Evolutionary conservation across 1,284 basidiomycete genomes (phyloP), one percentile per base, ranked within the genome.

Genomic region (Leccinum solheimii): DNA sequence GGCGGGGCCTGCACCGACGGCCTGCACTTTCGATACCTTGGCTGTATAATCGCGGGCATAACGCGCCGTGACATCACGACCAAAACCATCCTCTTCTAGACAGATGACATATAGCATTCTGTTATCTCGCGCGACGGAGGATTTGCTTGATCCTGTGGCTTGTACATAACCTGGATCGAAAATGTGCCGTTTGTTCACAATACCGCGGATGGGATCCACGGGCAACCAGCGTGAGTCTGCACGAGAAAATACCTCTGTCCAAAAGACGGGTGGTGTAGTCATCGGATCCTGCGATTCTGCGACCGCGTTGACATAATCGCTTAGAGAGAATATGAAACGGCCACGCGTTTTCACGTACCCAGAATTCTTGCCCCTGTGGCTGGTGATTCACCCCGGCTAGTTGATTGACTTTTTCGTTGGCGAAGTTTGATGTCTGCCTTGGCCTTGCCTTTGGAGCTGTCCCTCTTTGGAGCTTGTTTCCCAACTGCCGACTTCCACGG

Each of bases 221-320:
- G 95, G 91, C 19, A 98, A 80, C 97, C 97, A 99, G 48, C 88
- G 87, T 52, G 86, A 88, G 76, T 98, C 95, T 1, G 95, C 88
- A 19, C 93, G 88, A 30, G 93, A 96, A 76, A 96, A 99, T 0
- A 98, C 93, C 76, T 99, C 97, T 1, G 93, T 94, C 97, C 97
- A 99, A 76, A 96, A 94, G 3, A 97, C 90, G 0, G 97, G 97
- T 1, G 95, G 91, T n/a, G 86, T 83, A 36, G 70, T 77, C 23
- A 76, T 77, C 43, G 87, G 87, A 73, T 88, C 83, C 11, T 78
- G 75, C 30, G 67, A 78, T 80, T 66, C 73, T 76, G 61, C 14
- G 21, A 55, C 63, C 14, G 56, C 16, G 52, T 30, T 66, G 61
- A 67, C 67, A 73, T 73, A 69, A 68, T 64, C 61, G 58, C 69